Base-by-base conservation (phyloP, 1,284 basidiomycete genomes). In the Moesziomyces sp. region DNA sequence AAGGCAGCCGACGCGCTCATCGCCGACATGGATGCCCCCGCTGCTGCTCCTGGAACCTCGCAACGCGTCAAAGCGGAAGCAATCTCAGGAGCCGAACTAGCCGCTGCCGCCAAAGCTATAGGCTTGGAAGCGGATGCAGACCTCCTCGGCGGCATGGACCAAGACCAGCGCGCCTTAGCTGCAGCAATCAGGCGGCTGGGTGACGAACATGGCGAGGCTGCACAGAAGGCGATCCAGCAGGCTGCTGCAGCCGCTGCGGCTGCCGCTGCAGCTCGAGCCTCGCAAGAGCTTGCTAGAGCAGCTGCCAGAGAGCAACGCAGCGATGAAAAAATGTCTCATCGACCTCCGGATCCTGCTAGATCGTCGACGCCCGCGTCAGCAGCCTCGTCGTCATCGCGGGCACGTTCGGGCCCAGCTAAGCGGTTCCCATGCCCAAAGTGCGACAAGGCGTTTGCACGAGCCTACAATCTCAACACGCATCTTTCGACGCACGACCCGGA, bases 391-490 rank as follows among this genome's bases (percentile, higher is more conserved):
- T 38, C 53, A 50, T 46, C 49, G 9, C 57, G 19, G 13, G 28
- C 43, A 14, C 47, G 52, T 16, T 53, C 58, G 13, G 53, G 51
- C 10, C 65, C 72, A 2, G 61, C 66, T 23, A 83, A 83, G 55
- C 71, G 78, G 1, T 82, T 81, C 57, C 76, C 75, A 43, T 83
- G 81, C 52, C 70, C 73, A 38, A 78, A 77, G 44, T 83, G 81
- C 58, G 73, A 78, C 24, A 77, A 79, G 90, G 93, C 91, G 0
- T 94, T 94, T 78, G 93, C 92, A 21, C 88, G 93, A n/a, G 92
- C 92, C 0, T 94, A 91, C 85, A 94, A 94, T 77, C 85, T 94
- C 60, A 94, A 94, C 86, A 94, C 93, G 0, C 93, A 94, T 84
- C 89, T 93, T 87, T 90, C 91, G 6, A 94, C 93, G 3, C 93